Percentiles rank a stretch among this genome's conserved stretches.
Evolutionary conservation across 768 basidiomycete species (phyloP).

Genomic region (Dentipellis fragilis): DNA sequence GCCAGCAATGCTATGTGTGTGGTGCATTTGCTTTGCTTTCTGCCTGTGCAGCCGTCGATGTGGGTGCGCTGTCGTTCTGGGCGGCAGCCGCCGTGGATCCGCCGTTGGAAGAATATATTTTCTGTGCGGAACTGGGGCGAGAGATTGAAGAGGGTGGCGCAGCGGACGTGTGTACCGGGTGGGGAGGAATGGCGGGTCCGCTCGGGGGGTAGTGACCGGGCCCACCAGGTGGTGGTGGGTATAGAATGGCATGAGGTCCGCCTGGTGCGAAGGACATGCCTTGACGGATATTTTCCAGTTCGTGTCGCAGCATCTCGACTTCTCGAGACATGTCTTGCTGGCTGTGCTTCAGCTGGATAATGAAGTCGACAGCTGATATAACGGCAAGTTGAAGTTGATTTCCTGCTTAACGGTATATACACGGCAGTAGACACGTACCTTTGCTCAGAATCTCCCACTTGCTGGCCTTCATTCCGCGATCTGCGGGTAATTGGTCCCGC

Average conservation of each 20-base stretch:
- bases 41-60: background rate
- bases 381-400: background rate
- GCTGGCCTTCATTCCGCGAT: constrained; percentile 90
- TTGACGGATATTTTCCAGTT: constrained; percentile 54
- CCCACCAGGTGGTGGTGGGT: constrained; percentile 24
- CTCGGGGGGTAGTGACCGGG: constrained; percentile 33
- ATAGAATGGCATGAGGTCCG: constrained; percentile 26
- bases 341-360: constrained; percentile 63
- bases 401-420: background rate
- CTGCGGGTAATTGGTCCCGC: constrained; percentile 84
- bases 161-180: constrained; percentile 18
- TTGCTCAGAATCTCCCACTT: constrained; percentile 99
- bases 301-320: constrained; percentile 68
- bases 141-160: background rate
- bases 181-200: constrained; percentile 34
- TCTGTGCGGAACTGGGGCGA: background rate
- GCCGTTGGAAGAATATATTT: background rate
- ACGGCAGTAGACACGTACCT: constrained; percentile 38
- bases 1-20: background rate
- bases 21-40: background rate
- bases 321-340: constrained; percentile 74
- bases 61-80: background rate
- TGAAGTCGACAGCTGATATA: constrained; percentile 78
- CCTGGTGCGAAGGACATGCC: constrained; percentile 43
- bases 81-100: background rate